Base-by-base conservation (phyloP, 1,284 basidiomycete species). In the Rhodotorula glutinis region DNA sequence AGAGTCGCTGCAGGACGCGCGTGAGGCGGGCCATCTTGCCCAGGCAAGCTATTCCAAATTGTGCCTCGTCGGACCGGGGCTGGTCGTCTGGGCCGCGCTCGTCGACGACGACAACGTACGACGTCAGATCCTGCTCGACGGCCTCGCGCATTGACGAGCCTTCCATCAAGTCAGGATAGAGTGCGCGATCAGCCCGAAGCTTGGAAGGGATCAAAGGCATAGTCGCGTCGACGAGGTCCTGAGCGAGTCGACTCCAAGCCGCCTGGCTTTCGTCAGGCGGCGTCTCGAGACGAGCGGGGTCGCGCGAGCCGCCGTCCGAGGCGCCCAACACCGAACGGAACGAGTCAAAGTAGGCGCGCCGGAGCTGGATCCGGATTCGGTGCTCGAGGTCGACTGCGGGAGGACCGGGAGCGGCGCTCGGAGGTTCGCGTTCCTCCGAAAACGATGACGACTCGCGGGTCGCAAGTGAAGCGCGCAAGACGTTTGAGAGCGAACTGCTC, bases 321-420 rank as follows among this genome's bases (percentile, higher is more conserved):
- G 60, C 19, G 3, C 33, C n/a, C n/a, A 59, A 21, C 5, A 30
- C 82, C 80, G n/a, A 85, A 84, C 44, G 81, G 80, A n/a, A 89
- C 78, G 0, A 86, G 86, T 58, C 67, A 1, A 85, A 84, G 2
- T 85, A 84, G 0, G 87, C 88, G 0, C 87, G 87, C 4, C 86
- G 81, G 23, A 86, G 77, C 0, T 85, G 80, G 79, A 71, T 86
- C 84, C 0, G 75, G 2, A 80, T 75, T 0, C 86, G 11, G 88
- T 81, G 5, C n/a, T 41, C n/a, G 53, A n/a, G 40, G n/a, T 49
- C 29, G 27, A 19, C 16, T 7, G 33, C 33, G 33, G 11, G 33
- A 5, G 33, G 5, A 11, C 7, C 33, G 11, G 33, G 33, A 38
- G 5, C 33, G 33, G 7, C 11, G 5, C 33, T 11, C 33, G 33